These are phyloP conservation scores for Colletotrichum lupini DNA, from an alignment of 2,329 filamentous ascomycete genomes.

Conservation along the genomic window DNA sequence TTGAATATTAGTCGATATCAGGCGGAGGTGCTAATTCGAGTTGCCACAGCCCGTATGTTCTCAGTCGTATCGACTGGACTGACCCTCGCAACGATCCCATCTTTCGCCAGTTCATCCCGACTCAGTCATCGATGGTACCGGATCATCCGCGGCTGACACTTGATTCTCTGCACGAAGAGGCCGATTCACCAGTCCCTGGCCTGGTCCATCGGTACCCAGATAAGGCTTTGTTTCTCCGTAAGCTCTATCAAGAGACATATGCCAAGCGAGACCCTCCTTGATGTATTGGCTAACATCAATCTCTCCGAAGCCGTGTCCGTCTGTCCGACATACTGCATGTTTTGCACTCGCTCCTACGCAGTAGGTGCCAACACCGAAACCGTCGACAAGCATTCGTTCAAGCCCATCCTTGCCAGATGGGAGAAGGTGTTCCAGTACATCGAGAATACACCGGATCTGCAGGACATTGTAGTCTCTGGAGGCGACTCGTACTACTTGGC, in stretches of 20 bases:
- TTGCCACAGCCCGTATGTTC: slow-evolving; percentile 61
- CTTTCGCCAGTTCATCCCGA: slow-evolving; percentile 69
- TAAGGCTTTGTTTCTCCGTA: slow-evolving; percentile 71
- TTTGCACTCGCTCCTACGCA: slow-evolving; percentile 70
- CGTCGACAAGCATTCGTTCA: slow-evolving; percentile 57
- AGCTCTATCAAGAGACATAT: slow-evolving; percentile 37
- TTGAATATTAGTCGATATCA: background rate
- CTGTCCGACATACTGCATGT: slow-evolving; percentile 72
- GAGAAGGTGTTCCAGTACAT: slow-evolving; percentile 69
- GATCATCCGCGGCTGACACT: slow-evolving; percentile 66
- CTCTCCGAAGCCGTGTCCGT: slow-evolving; percentile 61
- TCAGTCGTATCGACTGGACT: slow-evolving; percentile 69
- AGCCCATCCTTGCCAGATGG: slow-evolving; percentile 58
- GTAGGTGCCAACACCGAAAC: slow-evolving; percentile 66
- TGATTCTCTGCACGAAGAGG: slow-evolving; percentile 69
- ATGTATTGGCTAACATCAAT: background rate
- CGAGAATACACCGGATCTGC: slow-evolving; percentile 56
- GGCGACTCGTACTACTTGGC: slow-evolving; percentile 70
- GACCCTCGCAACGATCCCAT: slow-evolving; percentile 69
- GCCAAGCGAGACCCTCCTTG: background rate
- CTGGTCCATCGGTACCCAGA: slow-evolving; percentile 73
- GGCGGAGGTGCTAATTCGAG: background rate
- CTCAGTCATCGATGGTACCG: slow-evolving; percentile 61
- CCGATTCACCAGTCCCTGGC: slow-evolving; percentile 65
- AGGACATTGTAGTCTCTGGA: slow-evolving; percentile 72